Base-by-base conservation (phyloP, 2,329 filamentous ascomycete species). In the Ophiostoma sp. region DNA sequence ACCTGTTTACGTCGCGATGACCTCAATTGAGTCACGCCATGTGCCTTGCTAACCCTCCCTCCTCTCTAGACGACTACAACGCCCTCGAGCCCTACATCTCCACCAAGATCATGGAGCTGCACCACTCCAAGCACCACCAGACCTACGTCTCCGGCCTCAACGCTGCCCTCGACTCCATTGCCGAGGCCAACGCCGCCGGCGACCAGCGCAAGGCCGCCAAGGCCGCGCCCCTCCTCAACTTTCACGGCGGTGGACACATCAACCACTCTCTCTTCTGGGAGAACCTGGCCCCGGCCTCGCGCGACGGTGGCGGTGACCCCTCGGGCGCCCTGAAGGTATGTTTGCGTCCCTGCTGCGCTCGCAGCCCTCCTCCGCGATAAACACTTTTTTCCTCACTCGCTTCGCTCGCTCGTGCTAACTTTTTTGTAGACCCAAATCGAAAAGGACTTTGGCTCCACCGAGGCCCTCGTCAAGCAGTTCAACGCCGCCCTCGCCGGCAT, bases 251-350 rank as follows among this genome's bases (percentile, higher is more conserved):
- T 59, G 95, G 95, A 7, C 94, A 97, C 85, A 91, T 97, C 83
- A 98, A 98, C 85, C 95, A 97, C 86, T 91, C 90, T 0, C 89
- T 97, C 48, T 97, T 97, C 87, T 98, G 94, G 94, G 90, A 93
- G 83, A 95, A 94, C 82, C 88, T 97, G 28, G 87, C 91, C 0
- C 92, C 93, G 0, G 85, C 91, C 15, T 87, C 85, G 76, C 89
- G 89, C 78, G 86, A 85, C 7, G 83, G 87, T 0, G 89, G 91
- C 57, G 89, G 92, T 57, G 87, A 90, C 78, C 85, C 89, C 19
- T 83, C 86, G 31, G 84, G 87, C 11, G 88, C 89, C 2, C 91
- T 96, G 78, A 86, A 88, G 78, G 85, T 86, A 77, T 15, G 80
- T 77, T 39, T 9, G 2, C n/a, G 48, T 45, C n/a, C 50, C 36